These are phyloP conservation scores for Spathaspora arborariae DNA, from an alignment of 805 yeast species.

Conservation along the genomic window DNA sequence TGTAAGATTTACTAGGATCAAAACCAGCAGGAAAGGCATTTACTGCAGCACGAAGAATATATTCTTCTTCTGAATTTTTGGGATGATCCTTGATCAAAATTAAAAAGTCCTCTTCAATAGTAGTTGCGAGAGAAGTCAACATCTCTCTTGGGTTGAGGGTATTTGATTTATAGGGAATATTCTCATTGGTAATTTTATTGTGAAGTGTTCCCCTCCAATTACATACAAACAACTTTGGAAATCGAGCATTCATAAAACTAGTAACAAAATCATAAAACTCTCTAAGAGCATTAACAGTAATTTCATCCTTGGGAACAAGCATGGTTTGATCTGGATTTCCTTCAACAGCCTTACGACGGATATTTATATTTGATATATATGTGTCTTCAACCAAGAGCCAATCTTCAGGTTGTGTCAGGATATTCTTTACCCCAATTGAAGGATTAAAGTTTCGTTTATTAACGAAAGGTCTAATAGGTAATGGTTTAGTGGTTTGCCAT, in stretches of 20 bases:
- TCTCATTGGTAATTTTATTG: slow-evolving; percentile 41
- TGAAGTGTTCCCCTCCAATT: slow-evolving; percentile 17
- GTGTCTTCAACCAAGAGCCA: slow-evolving; percentile 62
- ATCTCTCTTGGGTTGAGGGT: slow-evolving; percentile 17
- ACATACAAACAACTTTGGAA: slow-evolving; percentile 48
- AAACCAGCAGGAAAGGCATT: slow-evolving; percentile 73
- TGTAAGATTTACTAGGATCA: slow-evolving; percentile 52
- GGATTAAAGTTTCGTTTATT: slow-evolving; percentile 34
- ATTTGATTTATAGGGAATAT: slow-evolving; percentile 26
- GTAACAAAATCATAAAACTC: slow-evolving; percentile 48
- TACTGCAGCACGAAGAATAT: slow-evolving; percentile 51
- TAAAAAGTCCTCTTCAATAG: slow-evolving; percentile 63
- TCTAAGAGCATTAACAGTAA: slow-evolving; percentile 31
- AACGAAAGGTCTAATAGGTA: slow-evolving; percentile 36
- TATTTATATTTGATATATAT: slow-evolving; percentile 42
- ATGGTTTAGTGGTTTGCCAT: slow-evolving; percentile 44
- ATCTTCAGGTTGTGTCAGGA: slow-evolving; percentile 40
- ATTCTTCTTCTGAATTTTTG: slow-evolving; percentile 46
- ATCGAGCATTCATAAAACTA: slow-evolving; percentile 40
- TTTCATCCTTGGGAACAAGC: slow-evolving; percentile 17
- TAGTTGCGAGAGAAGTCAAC: slow-evolving; percentile 22
- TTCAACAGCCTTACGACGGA: slow-evolving; percentile 31
- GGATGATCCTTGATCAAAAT: slow-evolving; percentile 44
- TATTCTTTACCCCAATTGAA: slow-evolving; percentile 30
- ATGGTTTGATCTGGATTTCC: slow-evolving; percentile 29